A percentile compares a stretch with the other conserved stretches of the same genome.
Conservation (phyloP, 352 stramenopile genomes). For the Phytophthora sansomeana region DNA sequence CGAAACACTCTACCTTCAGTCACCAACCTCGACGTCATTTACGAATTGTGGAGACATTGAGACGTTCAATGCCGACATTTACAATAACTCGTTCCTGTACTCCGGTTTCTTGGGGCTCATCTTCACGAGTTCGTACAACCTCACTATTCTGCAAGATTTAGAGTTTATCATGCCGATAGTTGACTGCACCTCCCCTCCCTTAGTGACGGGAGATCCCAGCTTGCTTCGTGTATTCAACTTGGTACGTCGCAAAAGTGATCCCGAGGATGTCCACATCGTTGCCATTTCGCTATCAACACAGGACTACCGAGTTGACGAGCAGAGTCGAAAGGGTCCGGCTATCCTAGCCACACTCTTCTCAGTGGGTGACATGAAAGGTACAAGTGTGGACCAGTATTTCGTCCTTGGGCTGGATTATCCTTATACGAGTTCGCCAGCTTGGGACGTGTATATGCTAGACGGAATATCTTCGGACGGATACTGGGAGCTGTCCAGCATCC, state of each 20-base stretch:
- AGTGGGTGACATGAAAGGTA: conserved; percentile 37
- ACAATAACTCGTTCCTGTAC: conserved; percentile 28
- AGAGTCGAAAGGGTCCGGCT: conserved; percentile 26
- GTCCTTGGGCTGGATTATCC: conserved; percentile 36
- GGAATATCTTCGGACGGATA: conserved; percentile 21
- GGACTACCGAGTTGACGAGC: conserved; percentile 32
- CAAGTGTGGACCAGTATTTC: conserved; percentile 31
- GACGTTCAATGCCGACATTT: conserved; percentile 34
- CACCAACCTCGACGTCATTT: conserved; percentile 23
- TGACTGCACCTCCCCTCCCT: conserved; percentile 31
- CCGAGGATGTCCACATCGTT: conserved; percentile 34
- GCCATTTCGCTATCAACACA: conserved; percentile 27
- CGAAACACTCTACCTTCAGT: conserved; percentile 45
- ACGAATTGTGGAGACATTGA: conserved; percentile 18
- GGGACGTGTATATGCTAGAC: conserved; percentile 29
- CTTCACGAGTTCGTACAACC: conserved; percentile 37
- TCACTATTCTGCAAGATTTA: conserved; percentile 40
- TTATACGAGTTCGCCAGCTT: conserved; percentile 24
- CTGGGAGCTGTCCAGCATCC: conserved; percentile 32
- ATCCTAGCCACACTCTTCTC: conserved; percentile 34
- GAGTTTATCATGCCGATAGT: conserved; percentile 36
- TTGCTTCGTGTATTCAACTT: conserved; percentile 40
- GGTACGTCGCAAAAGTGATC: conserved; percentile 30
- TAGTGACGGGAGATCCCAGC: conserved; percentile 33
- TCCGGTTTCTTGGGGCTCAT: conserved; percentile 25